Percentiles rank a stretch among this genome's conserved stretches.
Conservation (phyloP, 2,329 filamentous ascomycete species). For the Fusarium buxicola region DNA sequence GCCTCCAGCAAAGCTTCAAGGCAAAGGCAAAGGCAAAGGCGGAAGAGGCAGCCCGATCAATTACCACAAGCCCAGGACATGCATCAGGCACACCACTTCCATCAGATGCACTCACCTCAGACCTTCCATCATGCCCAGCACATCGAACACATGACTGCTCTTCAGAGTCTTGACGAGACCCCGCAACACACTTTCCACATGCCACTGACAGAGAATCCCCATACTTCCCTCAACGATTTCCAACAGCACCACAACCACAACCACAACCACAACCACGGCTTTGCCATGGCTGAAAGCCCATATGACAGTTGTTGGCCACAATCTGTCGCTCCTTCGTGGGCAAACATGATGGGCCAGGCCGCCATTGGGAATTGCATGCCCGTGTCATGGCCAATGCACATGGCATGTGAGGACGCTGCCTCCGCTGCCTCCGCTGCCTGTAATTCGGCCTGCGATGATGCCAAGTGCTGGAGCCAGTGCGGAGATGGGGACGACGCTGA, state of each 20-base stretch:
- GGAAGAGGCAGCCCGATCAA: constrained; percentile 28
- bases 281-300: constrained; percentile 13
- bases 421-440: constrained; percentile 52
- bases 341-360: constrained; percentile 33
- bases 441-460: constrained; percentile 49
- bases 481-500: constrained; percentile 48
- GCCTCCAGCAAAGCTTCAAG: constrained; percentile 24
- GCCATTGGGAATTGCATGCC: constrained; percentile 26
- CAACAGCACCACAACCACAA: constrained; percentile 22
- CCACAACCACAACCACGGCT: constrained; percentile 16
- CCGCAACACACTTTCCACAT: constrained; percentile 35
- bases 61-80: constrained; percentile 19
- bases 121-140: constrained; percentile 29
- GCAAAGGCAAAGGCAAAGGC: constrained; percentile 37
- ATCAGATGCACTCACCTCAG: constrained; percentile 31
- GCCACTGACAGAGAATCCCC: constrained; percentile 17
- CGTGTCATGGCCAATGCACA: constrained; percentile 33
- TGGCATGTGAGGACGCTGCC: constrained; percentile 47
- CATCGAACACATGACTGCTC: constrained; percentile 37
- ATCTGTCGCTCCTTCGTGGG: constrained; percentile 29
- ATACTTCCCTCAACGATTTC: constrained; percentile 30
- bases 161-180: constrained; percentile 38
- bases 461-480: constrained; percentile 50
- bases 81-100: constrained; percentile 27
- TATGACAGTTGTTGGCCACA: constrained; percentile 21